Conservation (phyloP, 352 stramenopile species). For the Pythium dissimile region DNA sequence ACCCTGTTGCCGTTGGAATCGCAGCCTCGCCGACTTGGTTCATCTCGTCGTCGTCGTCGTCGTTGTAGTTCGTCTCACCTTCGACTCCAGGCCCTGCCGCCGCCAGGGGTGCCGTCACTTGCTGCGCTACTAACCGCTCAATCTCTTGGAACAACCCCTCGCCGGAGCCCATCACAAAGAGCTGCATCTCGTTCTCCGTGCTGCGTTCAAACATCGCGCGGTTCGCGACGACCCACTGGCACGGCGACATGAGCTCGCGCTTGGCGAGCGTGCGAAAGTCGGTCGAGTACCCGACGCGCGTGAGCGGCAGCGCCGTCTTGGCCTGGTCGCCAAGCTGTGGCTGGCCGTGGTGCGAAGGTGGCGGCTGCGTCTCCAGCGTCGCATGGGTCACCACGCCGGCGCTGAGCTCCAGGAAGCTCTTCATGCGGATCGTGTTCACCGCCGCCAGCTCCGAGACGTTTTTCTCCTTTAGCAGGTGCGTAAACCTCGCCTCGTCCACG, state of each 20-base stretch:
- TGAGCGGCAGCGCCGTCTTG: slow-evolving; percentile 12
- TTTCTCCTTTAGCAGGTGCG: slow-evolving; percentile 49
- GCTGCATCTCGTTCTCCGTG: slow-evolving; percentile 64
- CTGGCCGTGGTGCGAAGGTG: not conserved
- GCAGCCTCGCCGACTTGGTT: slow-evolving; percentile 46
- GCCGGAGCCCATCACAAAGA: slow-evolving; percentile 75
- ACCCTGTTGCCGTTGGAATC: slow-evolving; percentile 36
- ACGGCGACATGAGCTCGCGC: slow-evolving; percentile 33
- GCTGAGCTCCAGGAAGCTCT: slow-evolving; percentile 39
- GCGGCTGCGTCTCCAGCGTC: slow-evolving; percentile 6
- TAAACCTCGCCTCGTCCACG: slow-evolving; percentile 36
- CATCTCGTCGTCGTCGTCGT: not conserved
- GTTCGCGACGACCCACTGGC: slow-evolving; percentile 46
- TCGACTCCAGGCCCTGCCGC: slow-evolving; percentile 12
- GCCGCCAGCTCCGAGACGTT: slow-evolving; percentile 42
- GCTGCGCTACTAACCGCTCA: slow-evolving; percentile 52
- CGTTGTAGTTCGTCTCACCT: not conserved
- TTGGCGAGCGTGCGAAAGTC: slow-evolving; percentile 55
- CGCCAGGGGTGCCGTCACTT: slow-evolving; percentile 48
- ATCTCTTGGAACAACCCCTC: slow-evolving; percentile 69
- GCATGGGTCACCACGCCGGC: not conserved
- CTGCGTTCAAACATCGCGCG: slow-evolving; percentile 40
- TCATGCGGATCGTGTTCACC: slow-evolving; percentile 44
- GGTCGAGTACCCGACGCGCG: slow-evolving; percentile 39
- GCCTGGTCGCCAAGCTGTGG: not conserved